These are phyloP conservation scores for Hortiboletus flavorubellus DNA, from an alignment of 768 basidiomycete genomes.

Conservation along the genomic window DNA sequence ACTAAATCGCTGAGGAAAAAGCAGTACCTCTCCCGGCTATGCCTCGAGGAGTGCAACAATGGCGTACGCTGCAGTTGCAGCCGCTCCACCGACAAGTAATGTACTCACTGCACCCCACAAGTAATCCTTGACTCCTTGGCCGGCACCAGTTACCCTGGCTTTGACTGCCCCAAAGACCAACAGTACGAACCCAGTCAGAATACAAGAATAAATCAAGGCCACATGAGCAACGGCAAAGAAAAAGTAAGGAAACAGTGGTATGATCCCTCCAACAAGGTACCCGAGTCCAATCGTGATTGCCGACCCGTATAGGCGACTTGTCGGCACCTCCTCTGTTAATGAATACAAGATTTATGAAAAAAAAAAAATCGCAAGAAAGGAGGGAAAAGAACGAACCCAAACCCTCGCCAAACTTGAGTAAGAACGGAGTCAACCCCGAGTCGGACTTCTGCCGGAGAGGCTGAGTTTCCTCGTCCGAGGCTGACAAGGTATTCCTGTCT, in stretches of 20 bases:
- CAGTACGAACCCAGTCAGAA: constrained; percentile 82
- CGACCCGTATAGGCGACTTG: constrained; percentile 78
- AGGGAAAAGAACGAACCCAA: constrained; percentile 51
- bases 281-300: constrained; percentile 95
- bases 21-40: neutral
- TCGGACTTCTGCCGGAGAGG: constrained; percentile 66
- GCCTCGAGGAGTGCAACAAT: constrained; percentile 51
- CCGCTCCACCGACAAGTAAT: constrained; percentile 83
- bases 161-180: constrained; percentile 91
- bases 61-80: constrained; percentile 72
- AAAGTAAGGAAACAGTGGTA: constrained; percentile 92
- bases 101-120: constrained; percentile 87
- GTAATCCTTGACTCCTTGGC: constrained; percentile 61
- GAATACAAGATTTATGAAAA: neutral
- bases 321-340: constrained; percentile 79
- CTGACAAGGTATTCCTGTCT: constrained; percentile 13
- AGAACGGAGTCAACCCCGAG: constrained; percentile 87
- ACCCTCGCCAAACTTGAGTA: constrained; percentile 95
- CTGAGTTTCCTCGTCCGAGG: constrained; percentile 53
- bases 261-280: constrained; percentile 89
- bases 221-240: constrained; percentile 70
- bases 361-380: neutral
- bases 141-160: constrained; percentile 80
- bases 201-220: constrained; percentile 67
- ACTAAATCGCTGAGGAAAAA: neutral